A percentile compares a stretch with the other conserved stretches of the same genome.
Conservation (phyloP, 768 basidiomycete genomes). For the Pisolithus tinctorius region DNA sequence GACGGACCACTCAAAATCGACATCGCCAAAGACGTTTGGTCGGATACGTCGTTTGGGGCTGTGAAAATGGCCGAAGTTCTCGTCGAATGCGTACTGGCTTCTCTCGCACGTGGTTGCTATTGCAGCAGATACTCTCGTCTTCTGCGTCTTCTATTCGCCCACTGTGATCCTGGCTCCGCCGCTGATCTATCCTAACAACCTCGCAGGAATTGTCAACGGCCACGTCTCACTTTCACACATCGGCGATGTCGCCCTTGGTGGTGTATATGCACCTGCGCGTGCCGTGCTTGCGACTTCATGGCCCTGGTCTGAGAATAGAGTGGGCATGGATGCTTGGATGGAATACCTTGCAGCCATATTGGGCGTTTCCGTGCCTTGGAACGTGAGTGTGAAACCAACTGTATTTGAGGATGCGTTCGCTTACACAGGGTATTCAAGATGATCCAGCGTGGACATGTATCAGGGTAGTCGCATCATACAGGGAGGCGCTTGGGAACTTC, state of each 20-base stretch:
- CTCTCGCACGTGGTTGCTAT: constrained; percentile 54
- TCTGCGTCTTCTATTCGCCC: constrained; percentile 14
- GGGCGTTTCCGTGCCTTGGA: constrained; percentile 21
- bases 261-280: constrained; percentile 16
- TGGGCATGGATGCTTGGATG: constrained; percentile 47
- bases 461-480: constrained; percentile 46
- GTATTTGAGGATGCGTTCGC: background rate
- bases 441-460: constrained; percentile 35
- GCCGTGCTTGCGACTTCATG: constrained; percentile 44
- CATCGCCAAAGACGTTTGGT: constrained; percentile 63
- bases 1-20: constrained; percentile 60
- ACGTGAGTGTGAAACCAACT: constrained; percentile 2
- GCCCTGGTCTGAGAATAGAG: constrained; percentile 53
- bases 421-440: constrained; percentile 12
- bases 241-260: background rate
- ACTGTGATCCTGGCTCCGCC: constrained; percentile 51
- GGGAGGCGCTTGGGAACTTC: constrained; percentile 42
- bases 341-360: constrained; percentile 53
- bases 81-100: constrained; percentile 69
- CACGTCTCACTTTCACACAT: constrained; percentile 33
- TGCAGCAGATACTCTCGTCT: constrained; percentile 37
- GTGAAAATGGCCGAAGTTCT: too few relatives aligned
- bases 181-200: constrained; percentile 53
- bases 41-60: too few relatives aligned
- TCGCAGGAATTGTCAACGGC: constrained; percentile 46